A percentile compares a stretch with the other conserved stretches of the same genome.
phyloP scores from a whole-genome alignment of 75 land plant genomes.

The Selaginella moellendorffii region DNA sequence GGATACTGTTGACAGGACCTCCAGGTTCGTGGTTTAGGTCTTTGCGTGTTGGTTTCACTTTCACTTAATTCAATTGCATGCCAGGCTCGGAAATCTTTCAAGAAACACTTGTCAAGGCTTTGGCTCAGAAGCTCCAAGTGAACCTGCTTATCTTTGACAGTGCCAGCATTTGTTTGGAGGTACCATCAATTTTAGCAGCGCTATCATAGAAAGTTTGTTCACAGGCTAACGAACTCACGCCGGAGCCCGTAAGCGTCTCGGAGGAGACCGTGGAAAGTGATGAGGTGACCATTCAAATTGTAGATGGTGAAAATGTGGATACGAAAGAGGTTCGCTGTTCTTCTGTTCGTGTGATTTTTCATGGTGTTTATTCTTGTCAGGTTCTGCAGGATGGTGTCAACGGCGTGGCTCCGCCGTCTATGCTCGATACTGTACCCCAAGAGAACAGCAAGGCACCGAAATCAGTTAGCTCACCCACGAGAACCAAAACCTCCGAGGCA shows the following conservation, averaged over 20 bases:
- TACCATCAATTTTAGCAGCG: too few species aligned
- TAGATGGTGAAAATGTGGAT: constrained; percentile 18
- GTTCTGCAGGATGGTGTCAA: constrained; percentile 9
- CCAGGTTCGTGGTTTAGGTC: constrained; percentile 35
- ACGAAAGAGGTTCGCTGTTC: constrained; percentile 19
- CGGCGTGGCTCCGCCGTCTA: not conserved
- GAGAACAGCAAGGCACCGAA: constrained; percentile 7
- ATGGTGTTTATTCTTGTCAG: not conserved
- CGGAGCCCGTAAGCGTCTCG: constrained; percentile 15
- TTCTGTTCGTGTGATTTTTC: too few species aligned
- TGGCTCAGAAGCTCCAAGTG: constrained; percentile 50
- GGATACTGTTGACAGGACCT: constrained; percentile 69
- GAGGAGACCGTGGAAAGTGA: constrained; percentile 15
- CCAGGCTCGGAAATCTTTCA: constrained; percentile 45
- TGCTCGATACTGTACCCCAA: constrained; percentile 4
- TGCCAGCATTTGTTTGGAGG: constrained; percentile 28
- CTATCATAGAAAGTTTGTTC: too few species aligned
- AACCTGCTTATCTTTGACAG: constrained; percentile 60
- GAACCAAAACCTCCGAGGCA: constrained; percentile 13
- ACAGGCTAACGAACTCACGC: constrained; percentile 28
- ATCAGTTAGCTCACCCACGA: constrained; percentile 1
- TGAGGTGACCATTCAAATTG: constrained; percentile 9
- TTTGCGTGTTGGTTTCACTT: not conserved
- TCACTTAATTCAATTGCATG: not conserved
- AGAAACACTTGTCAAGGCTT: constrained; percentile 57